Evolutionary conservation across 2,329 filamentous ascomycete species (phyloP), one percentile per base, ranked within the genome.

Genomic region (Fusarium guadeloupense): DNA sequence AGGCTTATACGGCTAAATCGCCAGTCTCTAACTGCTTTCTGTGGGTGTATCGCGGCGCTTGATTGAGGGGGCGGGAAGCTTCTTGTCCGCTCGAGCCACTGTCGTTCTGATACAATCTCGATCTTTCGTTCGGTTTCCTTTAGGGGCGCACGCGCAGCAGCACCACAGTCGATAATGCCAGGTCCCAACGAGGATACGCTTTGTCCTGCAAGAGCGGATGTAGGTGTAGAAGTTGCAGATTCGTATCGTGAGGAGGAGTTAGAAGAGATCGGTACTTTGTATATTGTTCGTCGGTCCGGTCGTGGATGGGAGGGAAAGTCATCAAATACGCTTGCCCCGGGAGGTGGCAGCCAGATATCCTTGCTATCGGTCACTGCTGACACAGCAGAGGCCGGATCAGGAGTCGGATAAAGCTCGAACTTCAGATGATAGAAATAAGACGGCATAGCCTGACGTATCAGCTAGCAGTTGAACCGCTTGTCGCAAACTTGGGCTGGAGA

Each of bases 1-100:
- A 97, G 86, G 48, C 83, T 85, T 46, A 98, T 83, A n/a, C 81
- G 81, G 38, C 89, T 91, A 73, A 96, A 92, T 47, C 95, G 84
- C 89, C 91, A 94, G 75, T 98, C 94, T 49, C 76, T 78, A 4
- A 77, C 76, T 3, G 85, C 85, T 37, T 76, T 80, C 55, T 77
- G 72, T 2, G 81, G 81, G 14, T 77, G 76, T 49, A 85, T 77
- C 4, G 79, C 80, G 14, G 78, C 74, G 30, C 69, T 73, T 4
- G 80, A 74, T 12, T 75, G 70, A 35, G 81, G 81, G 66, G 72
- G 79, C 46, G 73, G 81, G 64, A 73, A 77, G 69, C 75, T 80
- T 26, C 72, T 68, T 1, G 75, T 72, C 56, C 78, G 74, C 38
- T 77, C 72, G 19, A 75, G 72, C 70, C 72, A 78, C 73, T 76